Evolutionary conservation across 2,329 filamentous ascomycete species (phyloP).

Genomic region (Trichoderma atrobrunneum): DNA sequence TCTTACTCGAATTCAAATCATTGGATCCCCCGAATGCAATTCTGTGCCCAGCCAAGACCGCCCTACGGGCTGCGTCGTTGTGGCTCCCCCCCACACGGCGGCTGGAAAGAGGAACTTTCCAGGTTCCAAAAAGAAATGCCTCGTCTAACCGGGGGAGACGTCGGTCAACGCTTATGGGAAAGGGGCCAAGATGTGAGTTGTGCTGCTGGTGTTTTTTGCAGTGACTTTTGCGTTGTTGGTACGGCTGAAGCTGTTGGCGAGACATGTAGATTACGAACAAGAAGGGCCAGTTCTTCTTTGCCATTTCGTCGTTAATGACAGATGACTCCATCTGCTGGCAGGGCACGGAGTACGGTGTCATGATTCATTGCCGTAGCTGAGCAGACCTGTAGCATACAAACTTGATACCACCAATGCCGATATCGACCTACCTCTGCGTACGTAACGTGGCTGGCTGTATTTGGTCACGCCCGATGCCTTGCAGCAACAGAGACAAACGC

Average conservation of each 20-base stretch:
- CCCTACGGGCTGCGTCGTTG: not conserved
- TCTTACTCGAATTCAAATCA: not conserved
- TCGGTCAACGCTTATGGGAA: slow-evolving; percentile 1
- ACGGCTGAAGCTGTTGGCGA: not conserved
- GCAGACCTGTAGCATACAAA: not conserved
- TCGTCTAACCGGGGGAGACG: not conserved
- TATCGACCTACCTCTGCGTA: not conserved
- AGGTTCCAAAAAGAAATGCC: not conserved
- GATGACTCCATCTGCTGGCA: not conserved
- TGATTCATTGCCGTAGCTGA: not conserved
- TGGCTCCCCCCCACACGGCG: not conserved
- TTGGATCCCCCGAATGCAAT: not conserved
- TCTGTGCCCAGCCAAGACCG: not conserved
- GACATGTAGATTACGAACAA: not conserved
- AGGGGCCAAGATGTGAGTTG: not conserved
- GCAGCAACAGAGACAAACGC: not conserved
- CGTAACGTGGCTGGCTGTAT: not conserved
- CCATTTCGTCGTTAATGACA: not conserved
- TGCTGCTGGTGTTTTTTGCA: not conserved
- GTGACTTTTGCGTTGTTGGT: not conserved
- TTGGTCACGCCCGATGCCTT: not conserved
- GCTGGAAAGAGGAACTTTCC: not conserved
- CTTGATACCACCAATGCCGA: not conserved
- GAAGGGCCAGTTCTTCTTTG: not conserved
- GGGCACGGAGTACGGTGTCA: not conserved